These are phyloP conservation scores for Obba rivulosa DNA, from an alignment of 768 basidiomycete genomes.

Conservation along the genomic window DNA sequence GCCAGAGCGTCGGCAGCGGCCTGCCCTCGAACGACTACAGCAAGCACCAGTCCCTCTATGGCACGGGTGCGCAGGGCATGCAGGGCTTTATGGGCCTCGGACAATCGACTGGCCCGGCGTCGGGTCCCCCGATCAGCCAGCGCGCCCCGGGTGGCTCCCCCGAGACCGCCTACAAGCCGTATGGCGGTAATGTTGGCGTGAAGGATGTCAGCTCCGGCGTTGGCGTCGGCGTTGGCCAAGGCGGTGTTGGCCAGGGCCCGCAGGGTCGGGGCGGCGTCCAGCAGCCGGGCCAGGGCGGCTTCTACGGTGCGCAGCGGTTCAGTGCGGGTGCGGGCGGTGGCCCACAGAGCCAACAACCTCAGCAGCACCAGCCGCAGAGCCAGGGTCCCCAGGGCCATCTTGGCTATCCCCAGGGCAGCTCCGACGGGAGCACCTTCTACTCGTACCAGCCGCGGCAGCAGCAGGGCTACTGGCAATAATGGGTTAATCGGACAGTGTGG, in stretches of 20 bases:
- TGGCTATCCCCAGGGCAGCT: slow-evolving; percentile 59
- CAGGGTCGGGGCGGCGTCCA: slow-evolving; percentile 39
- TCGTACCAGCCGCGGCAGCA: slow-evolving; percentile 67
- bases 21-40: slow-evolving; percentile 38
- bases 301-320: slow-evolving; percentile 40
- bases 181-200: slow-evolving; percentile 42
- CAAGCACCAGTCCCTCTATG: slow-evolving; percentile 41
- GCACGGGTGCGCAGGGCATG: slow-evolving; percentile 49
- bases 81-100: slow-evolving; percentile 70
- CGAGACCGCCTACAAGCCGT: slow-evolving; percentile 73
- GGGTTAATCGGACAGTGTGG: background rate
- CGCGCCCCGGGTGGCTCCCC: slow-evolving; percentile 55
- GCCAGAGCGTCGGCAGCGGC: slow-evolving; percentile 29
- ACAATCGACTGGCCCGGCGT: slow-evolving; percentile 33
- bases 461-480: slow-evolving; percentile 52
- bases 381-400: slow-evolving; percentile 50
- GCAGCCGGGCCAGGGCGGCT: slow-evolving; percentile 38
- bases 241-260: slow-evolving; percentile 33
- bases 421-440: slow-evolving; percentile 59
- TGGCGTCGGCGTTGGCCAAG: slow-evolving; percentile 36
- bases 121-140: slow-evolving; percentile 42
- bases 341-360: slow-evolving; percentile 46
- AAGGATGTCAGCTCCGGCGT: slow-evolving; percentile 55
- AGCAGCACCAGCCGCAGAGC: slow-evolving; percentile 33
- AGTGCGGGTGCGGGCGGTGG: slow-evolving; percentile 33